Evolutionary conservation across 768 basidiomycete genomes (phyloP).

Genomic region (Termitomyces sp.): DNA sequence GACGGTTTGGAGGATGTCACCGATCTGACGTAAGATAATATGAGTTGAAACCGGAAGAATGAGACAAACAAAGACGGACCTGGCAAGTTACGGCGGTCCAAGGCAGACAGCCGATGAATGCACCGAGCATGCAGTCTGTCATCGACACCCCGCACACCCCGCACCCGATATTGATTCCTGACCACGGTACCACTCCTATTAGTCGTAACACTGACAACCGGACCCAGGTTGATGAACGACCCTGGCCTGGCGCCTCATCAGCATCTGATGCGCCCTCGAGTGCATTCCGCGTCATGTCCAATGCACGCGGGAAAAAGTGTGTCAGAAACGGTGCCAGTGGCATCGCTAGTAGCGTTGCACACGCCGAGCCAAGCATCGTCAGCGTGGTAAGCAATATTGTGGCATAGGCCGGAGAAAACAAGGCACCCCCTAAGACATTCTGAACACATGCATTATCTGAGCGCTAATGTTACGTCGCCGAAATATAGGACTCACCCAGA

Average conservation of each 20-base stretch:
- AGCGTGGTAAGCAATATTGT: slow-evolving; percentile 78
- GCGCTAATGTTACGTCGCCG: neutral
- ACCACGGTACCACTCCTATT: slow-evolving; percentile 94
- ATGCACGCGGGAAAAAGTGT: slow-evolving; percentile 76
- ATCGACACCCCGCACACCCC: slow-evolving; percentile 84
- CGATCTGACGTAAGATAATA: slow-evolving; percentile 52
- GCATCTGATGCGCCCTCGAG: slow-evolving; percentile 63
- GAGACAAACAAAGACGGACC: slow-evolving; percentile 37
- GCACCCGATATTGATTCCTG: slow-evolving; percentile 94
- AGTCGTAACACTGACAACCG: slow-evolving; percentile 84
- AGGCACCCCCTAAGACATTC: slow-evolving; percentile 88
- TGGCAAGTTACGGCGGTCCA: slow-evolving; percentile 94
- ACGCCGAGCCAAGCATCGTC: slow-evolving; percentile 83
- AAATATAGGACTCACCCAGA: slow-evolving; percentile 60
- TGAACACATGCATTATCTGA: slow-evolving; percentile 25
- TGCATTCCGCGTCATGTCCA: slow-evolving; percentile 80
- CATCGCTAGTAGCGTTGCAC: slow-evolving; percentile 74
- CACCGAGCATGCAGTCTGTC: slow-evolving; percentile 71
- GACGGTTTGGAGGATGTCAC: slow-evolving; percentile 83
- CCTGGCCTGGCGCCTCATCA: slow-evolving; percentile 31
- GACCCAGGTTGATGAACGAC: slow-evolving; percentile 66
- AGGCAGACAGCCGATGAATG: slow-evolving; percentile 80
- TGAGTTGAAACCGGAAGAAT: slow-evolving; percentile 7
- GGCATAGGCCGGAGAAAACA: slow-evolving; percentile 81
- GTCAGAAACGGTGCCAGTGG: slow-evolving; percentile 85